phyloP scores from a whole-genome alignment of 1,284 basidiomycete species.

The Cutaneotrichosporon sp. region DNA sequence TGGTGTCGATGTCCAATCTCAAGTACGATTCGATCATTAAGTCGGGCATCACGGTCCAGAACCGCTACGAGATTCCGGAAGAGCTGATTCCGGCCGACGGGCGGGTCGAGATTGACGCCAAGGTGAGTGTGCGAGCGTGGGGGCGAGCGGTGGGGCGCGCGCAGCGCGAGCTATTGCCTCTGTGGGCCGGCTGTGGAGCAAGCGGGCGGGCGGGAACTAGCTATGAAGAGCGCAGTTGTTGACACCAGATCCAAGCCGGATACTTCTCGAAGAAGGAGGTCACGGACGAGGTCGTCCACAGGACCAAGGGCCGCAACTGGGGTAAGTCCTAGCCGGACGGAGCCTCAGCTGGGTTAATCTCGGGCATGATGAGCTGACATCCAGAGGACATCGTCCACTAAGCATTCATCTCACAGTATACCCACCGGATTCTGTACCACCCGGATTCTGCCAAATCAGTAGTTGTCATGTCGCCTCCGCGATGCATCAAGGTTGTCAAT shows the following conservation, averaged over 20 bases:
- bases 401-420: neutral
- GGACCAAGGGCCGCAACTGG: slow-evolving; percentile 88
- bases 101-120: slow-evolving; percentile 92
- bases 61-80: slow-evolving; percentile 81
- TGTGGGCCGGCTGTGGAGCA: too few species aligned
- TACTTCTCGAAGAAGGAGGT: slow-evolving; percentile 79
- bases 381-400: slow-evolving; percentile 39
- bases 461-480: slow-evolving; percentile 9
- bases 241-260: slow-evolving; percentile 72
- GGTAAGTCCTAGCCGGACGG: slow-evolving; percentile 55
- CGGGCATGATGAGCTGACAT: slow-evolving; percentile 11
- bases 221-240: too few species aligned
- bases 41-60: slow-evolving; percentile 79
- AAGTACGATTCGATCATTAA: slow-evolving; percentile 92
- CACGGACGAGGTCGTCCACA: slow-evolving; percentile 71
- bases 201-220: too few species aligned
- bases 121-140: slow-evolving; percentile 46
- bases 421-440: neutral
- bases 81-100: slow-evolving; percentile 87
- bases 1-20: slow-evolving; percentile 82
- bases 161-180: too few species aligned
- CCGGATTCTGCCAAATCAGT: neutral
- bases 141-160: too few species aligned
- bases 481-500: slow-evolving; percentile 6
- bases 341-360: neutral